Conservation (phyloP, 306 rosid genomes). For the Castanea mollissima region DNA sequence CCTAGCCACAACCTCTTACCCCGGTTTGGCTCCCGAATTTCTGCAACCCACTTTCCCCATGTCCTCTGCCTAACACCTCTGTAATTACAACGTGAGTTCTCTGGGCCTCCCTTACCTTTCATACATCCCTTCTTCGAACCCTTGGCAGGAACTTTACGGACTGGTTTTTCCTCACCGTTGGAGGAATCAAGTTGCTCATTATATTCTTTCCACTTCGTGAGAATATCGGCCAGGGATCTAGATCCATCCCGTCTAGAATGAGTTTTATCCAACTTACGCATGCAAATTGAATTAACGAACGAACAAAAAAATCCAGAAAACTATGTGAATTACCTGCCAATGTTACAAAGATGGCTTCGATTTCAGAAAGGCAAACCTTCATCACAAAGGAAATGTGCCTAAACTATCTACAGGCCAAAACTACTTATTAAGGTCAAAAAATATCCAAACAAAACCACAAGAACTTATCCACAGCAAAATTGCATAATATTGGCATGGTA, state of each 20-base stretch:
- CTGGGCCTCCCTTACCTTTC: constrained; percentile 97
- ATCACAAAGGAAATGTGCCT: background rate
- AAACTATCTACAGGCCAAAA: background rate
- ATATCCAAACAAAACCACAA: background rate
- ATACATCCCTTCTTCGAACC: constrained; percentile 90
- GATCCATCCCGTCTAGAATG: constrained; percentile 58
- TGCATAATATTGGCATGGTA: background rate
- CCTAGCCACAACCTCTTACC: constrained; percentile 86
- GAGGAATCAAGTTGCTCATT: constrained; percentile 59
- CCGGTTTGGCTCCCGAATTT: constrained; percentile 73
- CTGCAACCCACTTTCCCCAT: constrained; percentile 96
- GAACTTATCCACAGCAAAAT: background rate
- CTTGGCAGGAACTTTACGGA: constrained; percentile 73
- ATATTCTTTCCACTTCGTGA: constrained; percentile 67
- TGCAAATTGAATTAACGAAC: constrained; percentile 35
- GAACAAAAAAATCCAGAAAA: constrained; percentile 18
- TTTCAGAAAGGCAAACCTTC: background rate
- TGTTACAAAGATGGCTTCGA: background rate
- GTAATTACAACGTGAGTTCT: constrained; percentile 78
- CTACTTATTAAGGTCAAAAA: background rate
- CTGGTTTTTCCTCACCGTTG: constrained; percentile 37
- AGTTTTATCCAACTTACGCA: constrained; percentile 45
- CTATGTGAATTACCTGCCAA: constrained; percentile 32
- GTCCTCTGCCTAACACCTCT: constrained; percentile 94
- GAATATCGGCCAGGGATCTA: constrained; percentile 53